phyloP scores from a whole-genome alignment of 495 filamentous ascomycete species.

The Penicillium coprophilum region DNA sequence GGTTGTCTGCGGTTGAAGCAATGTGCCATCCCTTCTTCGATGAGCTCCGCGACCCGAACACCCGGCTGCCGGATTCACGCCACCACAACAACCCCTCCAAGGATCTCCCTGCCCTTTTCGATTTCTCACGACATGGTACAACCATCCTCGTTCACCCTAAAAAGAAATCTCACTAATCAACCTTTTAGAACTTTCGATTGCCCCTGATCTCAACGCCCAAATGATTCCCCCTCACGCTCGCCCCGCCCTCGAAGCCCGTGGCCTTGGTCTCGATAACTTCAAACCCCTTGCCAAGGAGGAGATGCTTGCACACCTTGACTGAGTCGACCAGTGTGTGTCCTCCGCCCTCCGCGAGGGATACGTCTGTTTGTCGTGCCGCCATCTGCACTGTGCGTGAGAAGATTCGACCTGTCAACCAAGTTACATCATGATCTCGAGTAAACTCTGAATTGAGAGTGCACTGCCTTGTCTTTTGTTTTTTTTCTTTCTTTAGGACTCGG shows the following conservation, averaged over 20 bases:
- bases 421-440: conserved; percentile 38
- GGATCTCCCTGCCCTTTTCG: conserved; percentile 85
- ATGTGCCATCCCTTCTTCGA: conserved; percentile 99
- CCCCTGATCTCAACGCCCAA: conserved; percentile 78
- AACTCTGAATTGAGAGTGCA: conserved; percentile 32
- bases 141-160: conserved; percentile 17
- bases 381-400: conserved; percentile 32
- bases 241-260: conserved; percentile 67
- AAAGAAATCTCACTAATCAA: conserved; percentile 11
- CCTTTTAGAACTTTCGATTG: conserved; percentile 85
- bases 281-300: conserved; percentile 85
- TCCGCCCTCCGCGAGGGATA: conserved; percentile 46
- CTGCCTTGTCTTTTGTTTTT: conserved; percentile 3
- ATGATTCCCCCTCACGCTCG: conserved; percentile 84
- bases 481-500: conserved; percentile 1
- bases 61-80: conserved; percentile 88
- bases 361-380: conserved; percentile 32
- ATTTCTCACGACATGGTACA: conserved; percentile 93
- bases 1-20: conserved; percentile 88
- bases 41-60: conserved; percentile 85
- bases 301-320: conserved; percentile 98
- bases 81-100: conserved; percentile 72
- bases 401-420: conserved; percentile 35
- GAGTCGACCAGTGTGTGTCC: conserved; percentile 47
- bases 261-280: conserved; percentile 92